Conservation (phyloP, 768 basidiomycete genomes). For the Kwoniella mangroviensis region DNA sequence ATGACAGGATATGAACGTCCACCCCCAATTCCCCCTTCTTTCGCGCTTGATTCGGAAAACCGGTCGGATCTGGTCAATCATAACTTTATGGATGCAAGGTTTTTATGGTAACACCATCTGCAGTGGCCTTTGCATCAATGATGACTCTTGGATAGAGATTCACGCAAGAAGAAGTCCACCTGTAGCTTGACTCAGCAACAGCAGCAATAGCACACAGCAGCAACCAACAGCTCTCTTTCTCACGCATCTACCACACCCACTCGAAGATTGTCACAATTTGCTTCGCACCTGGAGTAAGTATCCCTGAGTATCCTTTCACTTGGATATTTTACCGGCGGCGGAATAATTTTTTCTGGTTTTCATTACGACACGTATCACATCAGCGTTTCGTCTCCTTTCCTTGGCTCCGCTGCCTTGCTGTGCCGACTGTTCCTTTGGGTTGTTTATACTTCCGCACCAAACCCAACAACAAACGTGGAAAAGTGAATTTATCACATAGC, state of each 20-base stretch:
- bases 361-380: not conserved
- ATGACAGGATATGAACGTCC: not conserved
- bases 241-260: conserved; percentile 2
- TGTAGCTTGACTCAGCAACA: not conserved
- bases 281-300: not conserved
- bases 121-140: not conserved
- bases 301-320: conserved; percentile 1
- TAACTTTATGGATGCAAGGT: conserved; percentile 3
- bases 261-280: not conserved
- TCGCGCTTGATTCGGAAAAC: not conserved
- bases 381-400: too few species aligned
- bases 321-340: conserved; percentile 4
- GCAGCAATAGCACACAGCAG: not conserved
- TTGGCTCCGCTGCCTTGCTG: not conserved
- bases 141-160: too few species aligned
- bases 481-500: too few species aligned
- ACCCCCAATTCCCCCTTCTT: not conserved
- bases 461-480: too few species aligned
- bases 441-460: not conserved
- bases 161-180: too few species aligned
- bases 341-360: not conserved
- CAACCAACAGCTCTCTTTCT: not conserved
- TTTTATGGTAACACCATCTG: not conserved
- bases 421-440: not conserved
- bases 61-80: conserved; percentile 5